Percentiles rank a stretch among this genome's conserved stretches.
These are phyloP conservation scores for Boletus pseudopeckii DNA, from an alignment of 768 basidiomycete genomes.

Conservation along the genomic window DNA sequence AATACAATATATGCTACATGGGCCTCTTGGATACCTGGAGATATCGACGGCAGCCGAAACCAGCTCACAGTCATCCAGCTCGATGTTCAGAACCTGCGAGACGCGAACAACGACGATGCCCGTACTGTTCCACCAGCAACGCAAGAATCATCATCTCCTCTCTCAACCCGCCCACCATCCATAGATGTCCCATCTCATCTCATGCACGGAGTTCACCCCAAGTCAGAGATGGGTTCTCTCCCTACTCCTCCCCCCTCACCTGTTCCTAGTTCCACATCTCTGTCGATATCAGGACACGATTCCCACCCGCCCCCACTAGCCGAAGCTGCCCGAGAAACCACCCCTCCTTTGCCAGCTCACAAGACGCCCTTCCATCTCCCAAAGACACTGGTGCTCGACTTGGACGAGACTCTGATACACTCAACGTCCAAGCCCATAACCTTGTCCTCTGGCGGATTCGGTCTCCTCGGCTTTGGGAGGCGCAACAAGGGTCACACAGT, in stretches of 20 bases:
- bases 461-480: slow-evolving; percentile 58
- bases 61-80: slow-evolving; percentile 3
- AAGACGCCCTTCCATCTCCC: slow-evolving; percentile 75
- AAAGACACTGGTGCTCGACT: slow-evolving; percentile 94
- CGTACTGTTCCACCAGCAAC: slow-evolving; percentile 19
- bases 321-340: slow-evolving; percentile 40
- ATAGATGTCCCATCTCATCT: slow-evolving; percentile 13
- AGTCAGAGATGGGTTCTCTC: slow-evolving; percentile 15
- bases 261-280: slow-evolving; percentile 6
- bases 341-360: slow-evolving; percentile 47
- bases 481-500: slow-evolving; percentile 79
- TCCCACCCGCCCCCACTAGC: slow-evolving; percentile 17
- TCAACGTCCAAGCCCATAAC: slow-evolving; percentile 82
- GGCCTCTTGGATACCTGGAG: slow-evolving; percentile 39
- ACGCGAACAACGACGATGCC: slow-evolving; percentile 12
- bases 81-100: slow-evolving; percentile 4
- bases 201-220: slow-evolving; percentile 7
- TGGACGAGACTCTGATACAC: slow-evolving; percentile 98
- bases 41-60: slow-evolving; percentile 18
- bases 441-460: slow-evolving; percentile 45
- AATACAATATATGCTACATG: slow-evolving; percentile 62
- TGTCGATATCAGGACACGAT: slow-evolving; percentile 8
- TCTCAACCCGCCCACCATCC: slow-evolving; percentile 25
- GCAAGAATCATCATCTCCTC: slow-evolving; percentile 18
- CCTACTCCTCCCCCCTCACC: slow-evolving; percentile 28